Percentiles rank a stretch among this genome's conserved stretches.
These are phyloP conservation scores for Brettanomyces naardenensis DNA, from an alignment of 805 yeast genomes.

Conservation along the genomic window DNA sequence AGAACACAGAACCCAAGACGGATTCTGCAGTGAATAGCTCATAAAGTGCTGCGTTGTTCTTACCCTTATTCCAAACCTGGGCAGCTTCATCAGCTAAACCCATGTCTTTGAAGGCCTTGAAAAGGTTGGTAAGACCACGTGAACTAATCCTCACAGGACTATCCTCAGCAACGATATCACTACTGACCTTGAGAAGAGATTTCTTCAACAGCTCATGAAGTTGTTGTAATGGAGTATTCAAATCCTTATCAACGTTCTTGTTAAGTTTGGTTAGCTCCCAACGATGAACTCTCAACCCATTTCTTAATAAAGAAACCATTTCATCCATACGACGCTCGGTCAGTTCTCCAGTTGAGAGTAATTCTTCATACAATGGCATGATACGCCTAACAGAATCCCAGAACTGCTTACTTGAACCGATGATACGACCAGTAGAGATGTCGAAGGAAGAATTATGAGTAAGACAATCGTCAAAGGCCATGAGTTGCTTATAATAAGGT, in stretches of 20 bases:
- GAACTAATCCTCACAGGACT: conserved; percentile 33
- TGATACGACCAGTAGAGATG: conserved; percentile 26
- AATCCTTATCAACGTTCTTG: conserved; percentile 50
- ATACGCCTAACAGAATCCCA: conserved; percentile 45
- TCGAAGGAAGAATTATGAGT: conserved; percentile 27
- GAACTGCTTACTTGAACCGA: conserved; percentile 30
- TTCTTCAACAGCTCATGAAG: conserved; percentile 35
- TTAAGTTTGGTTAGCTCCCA: conserved; percentile 42
- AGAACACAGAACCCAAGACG: conserved; percentile 62
- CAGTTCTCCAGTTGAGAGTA: conserved; percentile 40
- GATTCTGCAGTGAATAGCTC: conserved; percentile 48
- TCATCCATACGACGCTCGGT: conserved; percentile 35
- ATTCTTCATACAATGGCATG: conserved; percentile 41
- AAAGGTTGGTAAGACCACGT: conserved; percentile 47
- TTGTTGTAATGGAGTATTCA: conserved; percentile 41
- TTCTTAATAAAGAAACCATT: conserved; percentile 42
- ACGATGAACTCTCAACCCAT: conserved; percentile 48
- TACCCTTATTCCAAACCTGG: conserved; percentile 58
- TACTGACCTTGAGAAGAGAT: conserved; percentile 38
- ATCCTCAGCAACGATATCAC: conserved; percentile 31
- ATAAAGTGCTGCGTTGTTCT: conserved; percentile 31
- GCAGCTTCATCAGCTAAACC: conserved; percentile 54
- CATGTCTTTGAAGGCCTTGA: conserved; percentile 52
- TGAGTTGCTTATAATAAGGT: conserved; percentile 42
- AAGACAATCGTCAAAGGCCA: conserved; percentile 44